A percentile compares a stretch with the other conserved stretches of the same genome.
Evolutionary conservation across 2,329 filamentous ascomycete genomes (phyloP).

Genomic region (Hawksworthiomyces lignivorus): DNA sequence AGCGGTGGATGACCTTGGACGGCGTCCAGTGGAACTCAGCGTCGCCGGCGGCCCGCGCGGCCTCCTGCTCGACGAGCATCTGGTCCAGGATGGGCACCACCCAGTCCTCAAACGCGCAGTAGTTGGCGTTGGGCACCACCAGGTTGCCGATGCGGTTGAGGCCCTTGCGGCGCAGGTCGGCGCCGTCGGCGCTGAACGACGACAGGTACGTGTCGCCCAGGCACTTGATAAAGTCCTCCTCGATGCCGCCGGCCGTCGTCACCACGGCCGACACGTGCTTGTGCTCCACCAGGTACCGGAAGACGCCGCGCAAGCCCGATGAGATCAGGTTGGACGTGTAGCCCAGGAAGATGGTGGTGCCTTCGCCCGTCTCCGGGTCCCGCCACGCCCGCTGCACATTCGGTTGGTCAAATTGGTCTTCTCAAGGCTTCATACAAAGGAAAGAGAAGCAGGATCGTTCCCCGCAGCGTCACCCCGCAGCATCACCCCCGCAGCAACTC

Average conservation of each 20-base stretch:
- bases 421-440: background rate
- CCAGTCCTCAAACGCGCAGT: constrained; percentile 98
- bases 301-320: constrained; percentile 81
- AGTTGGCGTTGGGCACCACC: constrained; percentile 92
- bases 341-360: constrained; percentile 90
- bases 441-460: too few relatives aligned
- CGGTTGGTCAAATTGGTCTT: constrained; percentile 11
- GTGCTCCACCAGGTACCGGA: constrained; percentile 90
- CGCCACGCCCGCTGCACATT: constrained; percentile 60
- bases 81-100: constrained; percentile 87
- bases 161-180: constrained; percentile 71
- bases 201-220: constrained; percentile 90
- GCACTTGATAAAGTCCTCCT: constrained; percentile 98
- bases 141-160: constrained; percentile 96
- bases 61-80: constrained; percentile 92
- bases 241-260: constrained; percentile 88
- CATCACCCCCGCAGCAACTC: constrained; percentile 19
- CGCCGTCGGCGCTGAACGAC: constrained; percentile 70
- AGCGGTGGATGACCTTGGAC: constrained; percentile 78
- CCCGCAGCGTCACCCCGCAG: too few relatives aligned
- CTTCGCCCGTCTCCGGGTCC: constrained; percentile 68
- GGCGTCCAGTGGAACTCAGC: constrained; percentile 84
- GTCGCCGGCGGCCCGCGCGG: constrained; percentile 36
- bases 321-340: constrained; percentile 98
- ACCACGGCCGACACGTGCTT: constrained; percentile 88